These are phyloP conservation scores for Enteropsectra breve DNA, from an alignment of 371 early-diverging fungal species.

Conservation along the genomic window DNA sequence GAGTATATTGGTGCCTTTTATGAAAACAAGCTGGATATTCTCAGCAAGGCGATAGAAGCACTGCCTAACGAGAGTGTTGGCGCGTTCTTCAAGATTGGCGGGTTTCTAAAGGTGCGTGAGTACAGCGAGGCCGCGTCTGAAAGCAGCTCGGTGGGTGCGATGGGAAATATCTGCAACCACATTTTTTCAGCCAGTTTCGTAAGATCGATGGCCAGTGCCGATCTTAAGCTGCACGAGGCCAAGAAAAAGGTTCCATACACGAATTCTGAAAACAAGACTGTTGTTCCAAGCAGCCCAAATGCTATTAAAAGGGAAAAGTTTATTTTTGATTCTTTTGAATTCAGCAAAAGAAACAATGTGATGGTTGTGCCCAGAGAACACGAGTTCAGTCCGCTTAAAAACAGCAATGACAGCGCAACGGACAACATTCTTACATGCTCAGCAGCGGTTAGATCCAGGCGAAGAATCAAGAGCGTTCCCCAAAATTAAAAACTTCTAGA, in stretches of 20 bases:
- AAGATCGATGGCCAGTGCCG: slow-evolving; percentile 24
- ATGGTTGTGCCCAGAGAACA: slow-evolving; percentile 47
- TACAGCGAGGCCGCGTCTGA: slow-evolving; percentile 25
- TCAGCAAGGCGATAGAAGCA: slow-evolving; percentile 46
- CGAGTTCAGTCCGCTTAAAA: slow-evolving; percentile 53
- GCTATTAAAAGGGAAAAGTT: slow-evolving; percentile 57
- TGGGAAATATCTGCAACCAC: slow-evolving; percentile 59
- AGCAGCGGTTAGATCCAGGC: slow-evolving; percentile 15
- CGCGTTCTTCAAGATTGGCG: slow-evolving; percentile 37
- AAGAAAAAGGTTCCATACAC: slow-evolving; percentile 53
- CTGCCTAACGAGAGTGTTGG: slow-evolving; percentile 51
- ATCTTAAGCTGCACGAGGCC: slow-evolving; percentile 48
- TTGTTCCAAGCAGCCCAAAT: slow-evolving; percentile 39
- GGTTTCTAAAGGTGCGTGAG: slow-evolving; percentile 40
- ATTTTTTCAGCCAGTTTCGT: slow-evolving; percentile 42
- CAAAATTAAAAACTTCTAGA: no score
- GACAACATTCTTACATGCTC: slow-evolving; percentile 47
- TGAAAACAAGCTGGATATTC: slow-evolving; percentile 36
- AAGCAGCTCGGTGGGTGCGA: slow-evolving; percentile 1
- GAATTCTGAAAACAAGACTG: neutral
- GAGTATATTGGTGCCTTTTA: slow-evolving; percentile 46
- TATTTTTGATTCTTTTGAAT: slow-evolving; percentile 59
- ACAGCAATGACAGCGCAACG: slow-evolving; percentile 15
- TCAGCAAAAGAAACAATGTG: slow-evolving; percentile 40
- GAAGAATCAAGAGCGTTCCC: no score